phyloP scores from a whole-genome alignment of 345 rosid genomes.

The Pelargonium nanum region DNA sequence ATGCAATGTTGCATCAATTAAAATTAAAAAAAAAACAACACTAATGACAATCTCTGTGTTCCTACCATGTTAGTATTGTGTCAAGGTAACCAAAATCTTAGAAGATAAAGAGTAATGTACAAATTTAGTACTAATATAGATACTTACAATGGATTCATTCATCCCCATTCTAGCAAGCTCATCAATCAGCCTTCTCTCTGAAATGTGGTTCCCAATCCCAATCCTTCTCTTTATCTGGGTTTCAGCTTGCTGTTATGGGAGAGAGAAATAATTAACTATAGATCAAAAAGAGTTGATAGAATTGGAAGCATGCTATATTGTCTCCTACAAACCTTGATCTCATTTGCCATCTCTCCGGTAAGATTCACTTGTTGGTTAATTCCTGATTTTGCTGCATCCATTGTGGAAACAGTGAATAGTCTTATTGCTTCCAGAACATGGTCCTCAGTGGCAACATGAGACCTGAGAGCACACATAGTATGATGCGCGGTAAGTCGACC shows the following conservation, averaged over 20 bases:
- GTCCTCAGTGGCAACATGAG: constrained; percentile 71
- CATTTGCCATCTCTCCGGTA: constrained; percentile 68
- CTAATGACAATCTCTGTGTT: not conserved
- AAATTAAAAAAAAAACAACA: not conserved
- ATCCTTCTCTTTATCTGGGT: constrained; percentile 79
- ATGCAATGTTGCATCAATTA: not conserved
- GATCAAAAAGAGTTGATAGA: not conserved
- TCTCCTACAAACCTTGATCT: constrained; percentile 14
- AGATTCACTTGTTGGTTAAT: constrained; percentile 78
- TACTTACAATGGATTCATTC: constrained; percentile 76
- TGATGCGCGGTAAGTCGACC: too few species aligned
- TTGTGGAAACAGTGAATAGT: constrained; percentile 79
- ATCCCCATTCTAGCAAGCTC: constrained; percentile 79
- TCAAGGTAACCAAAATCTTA: too few species aligned
- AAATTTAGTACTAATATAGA: too few species aligned
- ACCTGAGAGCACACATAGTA: constrained; percentile 27
- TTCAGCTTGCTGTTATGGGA: constrained; percentile 62
- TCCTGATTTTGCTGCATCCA: constrained; percentile 95
- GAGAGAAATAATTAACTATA: not conserved
- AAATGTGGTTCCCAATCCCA: constrained; percentile 82
- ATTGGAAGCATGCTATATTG: not conserved
- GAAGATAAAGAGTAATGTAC: too few species aligned
- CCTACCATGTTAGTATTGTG: too few species aligned
- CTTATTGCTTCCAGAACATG: constrained; percentile 83
- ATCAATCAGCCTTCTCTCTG: constrained; percentile 79